phyloP scores from a whole-genome alignment of 129 eudicot genomes.

The Flaveria ramosissima region DNA sequence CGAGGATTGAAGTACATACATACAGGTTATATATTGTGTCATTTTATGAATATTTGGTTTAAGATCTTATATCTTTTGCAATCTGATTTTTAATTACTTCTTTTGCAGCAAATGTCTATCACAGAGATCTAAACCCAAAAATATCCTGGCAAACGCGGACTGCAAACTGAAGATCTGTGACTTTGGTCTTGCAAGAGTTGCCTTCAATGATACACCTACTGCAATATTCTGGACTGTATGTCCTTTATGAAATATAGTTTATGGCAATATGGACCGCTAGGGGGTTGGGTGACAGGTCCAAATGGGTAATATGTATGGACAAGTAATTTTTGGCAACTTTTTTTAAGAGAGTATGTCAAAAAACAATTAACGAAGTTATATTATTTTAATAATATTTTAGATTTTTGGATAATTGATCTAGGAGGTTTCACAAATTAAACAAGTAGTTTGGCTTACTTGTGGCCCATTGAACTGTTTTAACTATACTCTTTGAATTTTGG shows the following conservation, averaged over 20 bases:
- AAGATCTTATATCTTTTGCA: constrained; percentile 13
- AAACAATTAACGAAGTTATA: background rate
- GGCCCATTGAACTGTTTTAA: constrained; percentile 1
- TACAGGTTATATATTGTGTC: constrained; percentile 55
- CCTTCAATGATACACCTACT: constrained; percentile 96
- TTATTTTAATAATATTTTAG: background rate
- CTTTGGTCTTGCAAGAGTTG: constrained; percentile 97
- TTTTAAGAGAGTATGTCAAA: background rate
- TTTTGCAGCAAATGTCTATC: constrained; percentile 86
- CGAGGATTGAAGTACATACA: constrained; percentile 92
- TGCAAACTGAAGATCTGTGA: constrained; percentile 93
- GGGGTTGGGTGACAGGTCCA: background rate
- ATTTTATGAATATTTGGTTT: background rate
- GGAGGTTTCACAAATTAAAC: background rate
- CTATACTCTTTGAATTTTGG: background rate
- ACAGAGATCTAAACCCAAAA: constrained; percentile 90
- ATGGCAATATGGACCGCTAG: background rate
- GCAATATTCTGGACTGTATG: constrained; percentile 97
- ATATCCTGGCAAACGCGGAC: constrained; percentile 91
- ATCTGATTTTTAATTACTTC: constrained; percentile 23
- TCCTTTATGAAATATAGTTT: background rate
- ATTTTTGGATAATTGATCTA: background rate
- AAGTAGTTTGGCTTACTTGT: background rate
- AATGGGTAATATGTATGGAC: background rate
- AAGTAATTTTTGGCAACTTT: background rate